Evolutionary conservation across 2,329 filamentous ascomycete genomes (phyloP), one percentile per base, ranked within the genome.

Genomic region (Paraphoma sp.): DNA sequence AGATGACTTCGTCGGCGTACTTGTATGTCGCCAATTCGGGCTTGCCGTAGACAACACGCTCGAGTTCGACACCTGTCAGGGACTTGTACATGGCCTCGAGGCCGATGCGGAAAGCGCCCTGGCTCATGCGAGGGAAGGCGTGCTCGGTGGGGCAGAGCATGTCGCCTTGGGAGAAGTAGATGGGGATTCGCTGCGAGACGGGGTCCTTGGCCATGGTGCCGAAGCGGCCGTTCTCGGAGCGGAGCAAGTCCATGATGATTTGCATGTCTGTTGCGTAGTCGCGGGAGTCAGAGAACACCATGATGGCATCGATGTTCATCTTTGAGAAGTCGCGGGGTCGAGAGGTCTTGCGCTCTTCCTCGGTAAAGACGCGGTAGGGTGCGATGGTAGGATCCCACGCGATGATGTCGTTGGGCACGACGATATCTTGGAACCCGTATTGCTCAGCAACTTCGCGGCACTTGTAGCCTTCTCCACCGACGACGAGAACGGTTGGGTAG

Each of bases 21-120:
- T 89, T 90, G 84, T 91, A 91, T n/a, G 89, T 91, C 5, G 89
- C 89, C 57, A 86, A 69, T 74, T 91, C 88, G 28, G 89, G 89
- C 83, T 91, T 91, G 70, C 89, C 89, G 80, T 91, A 91, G 54
- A 91, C 87, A 33, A 90, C 87, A 81, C 88, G 89, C 83, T 91
- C 88, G 45, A 91, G 85, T 60, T 91, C 88, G 14, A 83, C 83
- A 55, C 88, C 88, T 0, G 88, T 90, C 55, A 90, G 78, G 16
- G 87, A 82, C 77, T 87, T 87, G 82, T 90, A 92, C 79, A 90
- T 89, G 62, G 88, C 87, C 77, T 91, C 88, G 52, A 91, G 83
- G 36, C 86, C 86, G 65, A 91, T 89, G 67, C 88, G 87, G 86
- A 91, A 91, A n/a, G 87, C 83, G 61, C 89, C 89, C 77, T 90